Base-by-base conservation (phyloP, 805 yeast species). In the Vanderwaltozyma verrucispora region DNA sequence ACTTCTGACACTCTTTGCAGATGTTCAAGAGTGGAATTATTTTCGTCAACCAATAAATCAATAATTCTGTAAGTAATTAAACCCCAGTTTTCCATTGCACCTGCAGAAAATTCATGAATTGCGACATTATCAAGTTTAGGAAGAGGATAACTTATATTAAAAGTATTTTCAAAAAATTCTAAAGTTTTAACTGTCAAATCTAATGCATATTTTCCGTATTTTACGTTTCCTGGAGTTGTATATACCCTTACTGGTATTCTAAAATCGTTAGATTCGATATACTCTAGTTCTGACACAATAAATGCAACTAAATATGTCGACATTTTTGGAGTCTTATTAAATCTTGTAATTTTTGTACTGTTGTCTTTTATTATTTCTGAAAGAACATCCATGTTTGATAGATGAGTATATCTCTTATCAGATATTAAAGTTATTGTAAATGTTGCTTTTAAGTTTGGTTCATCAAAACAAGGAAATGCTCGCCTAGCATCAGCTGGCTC, bases 81-180 rank as follows among this genome's bases (percentile, higher is more conserved):
- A 38, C 87, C 87, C 71, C 81, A 81, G 61, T 83, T 83, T 63
- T 83, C 94, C 94, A 83, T 83, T 33, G 94, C 94, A 50, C 92
- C 92, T 16, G 87, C 87, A 27, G 83, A 68, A 60, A 82, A 83
- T 60, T 81, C 92, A 51, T 80, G 89, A 44, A 80, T 79, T 16
- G 87, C 89, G 38, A 81, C 81, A 66, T 79, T 73, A 57, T 83
- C 92, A 64, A 79, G 70, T 62, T 83, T 83, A 34, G 92, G 89
- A 50, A 83, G 67, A 21, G 83, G 84, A 57, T 81, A 83, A 41
- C 78, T 73, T 45, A 83, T 80, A 40, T 75, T 86, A 56, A 83
- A 83, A 33, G 77, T 69, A 45, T 73, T 60, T 48, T 81, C 86
- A 53, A 80, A 83, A 62, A 79, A 81, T 37, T 69, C 76, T 56